Evolutionary conservation across 2,329 filamentous ascomycete genomes (phyloP), one percentile per base, ranked within the genome.

Genomic region (Lasiodiplodia citricola): DNA sequence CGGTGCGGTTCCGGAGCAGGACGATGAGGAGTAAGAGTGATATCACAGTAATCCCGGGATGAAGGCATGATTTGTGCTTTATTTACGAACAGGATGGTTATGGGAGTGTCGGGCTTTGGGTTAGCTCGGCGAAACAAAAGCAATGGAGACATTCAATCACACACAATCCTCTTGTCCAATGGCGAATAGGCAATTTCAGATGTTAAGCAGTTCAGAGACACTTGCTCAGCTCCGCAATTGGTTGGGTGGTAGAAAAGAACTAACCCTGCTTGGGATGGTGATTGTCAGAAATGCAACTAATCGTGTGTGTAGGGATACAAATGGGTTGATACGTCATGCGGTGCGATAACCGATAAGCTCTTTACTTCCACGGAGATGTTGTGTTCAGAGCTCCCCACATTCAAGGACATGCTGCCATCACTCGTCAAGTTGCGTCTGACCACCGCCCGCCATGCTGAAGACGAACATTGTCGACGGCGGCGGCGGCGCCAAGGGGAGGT

Each of bases 1-100:
- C 70, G 86, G 85, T 70, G 80, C 82, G 41, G 83, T 83, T 44
- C 83, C 83, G 54, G 85, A 85, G 73, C 86, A 84, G 66, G 86
- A 84, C 64, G 86, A 85, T 52, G 85, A 87, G 70, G 87, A 87
- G 74, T 85, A 86, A 54, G 31, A 35, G 54, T 13, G 66, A 60
- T 64, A 64, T 52, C 56, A 31, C 50, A 41, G 6, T 25, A 38
- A 67, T 52, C 10, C 60, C 38, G 54, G 64, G 64, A 58, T 51
- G 38, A 47, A 37, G 56, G 47, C 50, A 54, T 54, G 50, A 62
- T 56, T 55, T 52, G 56, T 44, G 41, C 44, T 68, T 54, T 44
- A 47, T 47, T 68, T 63, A 63, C 57, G 57, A 68, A 51, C 58
- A 55, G 65, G 52, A 67, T 60, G 66, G 66, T 54, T 55, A 67